Evolutionary conservation across 106 monocot species (phyloP).

Genomic region (Dioscorea dumetorum): DNA sequence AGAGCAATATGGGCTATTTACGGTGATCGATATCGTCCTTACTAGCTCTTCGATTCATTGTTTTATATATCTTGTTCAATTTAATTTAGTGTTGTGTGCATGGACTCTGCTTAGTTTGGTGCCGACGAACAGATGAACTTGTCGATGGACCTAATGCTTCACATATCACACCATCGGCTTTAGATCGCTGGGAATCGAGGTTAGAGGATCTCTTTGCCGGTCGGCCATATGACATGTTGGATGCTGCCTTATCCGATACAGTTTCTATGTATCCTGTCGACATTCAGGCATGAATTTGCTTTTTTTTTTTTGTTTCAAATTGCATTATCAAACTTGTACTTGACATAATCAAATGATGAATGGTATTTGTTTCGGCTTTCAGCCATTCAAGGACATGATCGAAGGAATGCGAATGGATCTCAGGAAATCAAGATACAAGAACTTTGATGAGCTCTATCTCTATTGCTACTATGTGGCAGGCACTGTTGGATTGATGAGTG

Average conservation of each 20-base stretch:
- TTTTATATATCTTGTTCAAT: no score
- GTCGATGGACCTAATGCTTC: constrained; percentile 65
- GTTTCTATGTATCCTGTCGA: constrained; percentile 69
- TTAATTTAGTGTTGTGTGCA: no score
- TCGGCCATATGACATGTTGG: constrained; percentile 65
- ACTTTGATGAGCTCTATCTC: constrained; percentile 87
- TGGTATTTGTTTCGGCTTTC: constrained; percentile 3
- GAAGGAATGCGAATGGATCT: constrained; percentile 88
- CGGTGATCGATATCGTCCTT: constrained; percentile 21
- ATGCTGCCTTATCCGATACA: constrained; percentile 58
- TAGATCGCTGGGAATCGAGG: constrained; percentile 52
- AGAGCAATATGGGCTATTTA: constrained; percentile 81
- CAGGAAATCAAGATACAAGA: constrained; percentile 72
- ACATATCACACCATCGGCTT: constrained; percentile 43
- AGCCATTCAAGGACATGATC: constrained; percentile 97
- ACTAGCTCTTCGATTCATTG: background rate
- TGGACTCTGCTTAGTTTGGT: constrained; percentile 39
- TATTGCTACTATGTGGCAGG: constrained; percentile 94
- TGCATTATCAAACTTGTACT: no score
- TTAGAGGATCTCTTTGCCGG: constrained; percentile 51
- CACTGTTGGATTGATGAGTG: constrained; percentile 86
- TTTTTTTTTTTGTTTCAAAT: background rate
- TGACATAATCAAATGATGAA: background rate
- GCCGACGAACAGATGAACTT: constrained; percentile 68
- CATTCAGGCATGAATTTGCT: constrained; percentile 43